phyloP scores from a whole-genome alignment of 1,284 basidiomycete species.

The Ceratobasidium sp. region DNA sequence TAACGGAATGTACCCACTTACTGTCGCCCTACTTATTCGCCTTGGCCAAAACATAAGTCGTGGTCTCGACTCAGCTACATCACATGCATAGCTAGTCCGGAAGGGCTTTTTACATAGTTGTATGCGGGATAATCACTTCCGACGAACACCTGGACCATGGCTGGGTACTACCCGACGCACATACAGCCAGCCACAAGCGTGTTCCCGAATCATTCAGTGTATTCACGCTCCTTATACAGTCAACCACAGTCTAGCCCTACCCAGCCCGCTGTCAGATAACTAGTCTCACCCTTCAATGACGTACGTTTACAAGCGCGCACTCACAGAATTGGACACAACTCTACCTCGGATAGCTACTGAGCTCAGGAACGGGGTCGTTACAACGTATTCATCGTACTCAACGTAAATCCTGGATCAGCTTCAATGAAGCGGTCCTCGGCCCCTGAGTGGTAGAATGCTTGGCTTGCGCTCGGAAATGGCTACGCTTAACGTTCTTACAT shows the following conservation, averaged over 20 bases:
- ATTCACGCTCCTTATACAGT: not conserved
- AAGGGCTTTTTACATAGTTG: not conserved
- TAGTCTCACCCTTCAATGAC: not conserved
- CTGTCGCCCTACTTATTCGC: not conserved
- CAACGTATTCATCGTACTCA: not conserved
- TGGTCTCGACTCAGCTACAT: not conserved
- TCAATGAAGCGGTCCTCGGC: not conserved
- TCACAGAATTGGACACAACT: not conserved
- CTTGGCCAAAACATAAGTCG: not conserved
- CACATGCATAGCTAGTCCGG: not conserved
- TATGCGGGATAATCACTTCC: not conserved
- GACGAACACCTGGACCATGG: not conserved
- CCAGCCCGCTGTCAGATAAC: not conserved
- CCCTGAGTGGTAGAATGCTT: not conserved
- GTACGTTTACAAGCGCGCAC: not conserved
- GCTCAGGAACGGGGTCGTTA: not conserved
- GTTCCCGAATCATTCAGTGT: not conserved
- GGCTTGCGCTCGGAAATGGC: too few species aligned
- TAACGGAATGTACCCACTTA: not conserved
- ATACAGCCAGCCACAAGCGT: not conserved
- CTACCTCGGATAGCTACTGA: not conserved
- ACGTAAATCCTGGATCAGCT: not conserved
- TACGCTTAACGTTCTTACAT: too few species aligned
- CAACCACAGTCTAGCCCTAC: not conserved
- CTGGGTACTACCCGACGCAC: not conserved